These are phyloP conservation scores for Cladophialophora exuberans DNA, from an alignment of 2,329 filamentous ascomycete species.

Conservation along the genomic window DNA sequence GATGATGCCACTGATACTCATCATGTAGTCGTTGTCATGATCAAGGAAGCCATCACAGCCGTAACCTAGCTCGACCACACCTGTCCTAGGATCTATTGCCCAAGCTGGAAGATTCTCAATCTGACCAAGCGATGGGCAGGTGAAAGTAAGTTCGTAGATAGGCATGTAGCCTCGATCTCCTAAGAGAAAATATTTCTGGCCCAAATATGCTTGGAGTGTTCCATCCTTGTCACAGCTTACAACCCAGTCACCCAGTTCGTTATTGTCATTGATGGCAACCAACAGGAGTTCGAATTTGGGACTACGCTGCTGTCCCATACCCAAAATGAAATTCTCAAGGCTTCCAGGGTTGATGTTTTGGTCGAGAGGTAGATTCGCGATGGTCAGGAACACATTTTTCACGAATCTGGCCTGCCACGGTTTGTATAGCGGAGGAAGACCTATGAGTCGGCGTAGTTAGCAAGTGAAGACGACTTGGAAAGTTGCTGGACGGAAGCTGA, in stretches of 20 bases:
- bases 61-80: not conserved
- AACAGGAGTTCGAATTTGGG: not conserved
- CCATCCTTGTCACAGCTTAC: not conserved
- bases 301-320: not conserved
- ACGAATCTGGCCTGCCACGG: not conserved
- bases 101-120: not conserved
- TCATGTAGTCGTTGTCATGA: conserved; percentile 7
- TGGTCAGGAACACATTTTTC: not conserved
- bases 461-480: no score
- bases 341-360: not conserved
- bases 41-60: conserved; percentile 5
- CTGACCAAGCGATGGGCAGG: not conserved
- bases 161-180: not conserved
- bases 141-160: not conserved
- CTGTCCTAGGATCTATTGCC: not conserved
- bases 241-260: not conserved
- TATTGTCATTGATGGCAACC: not conserved
- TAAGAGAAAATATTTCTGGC: not conserved
- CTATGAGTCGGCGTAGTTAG: not conserved
- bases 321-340: not conserved
- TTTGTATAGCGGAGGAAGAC: not conserved
- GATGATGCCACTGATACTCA: conserved; percentile 2
- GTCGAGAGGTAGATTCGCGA: not conserved
- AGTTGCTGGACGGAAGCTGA: no score
- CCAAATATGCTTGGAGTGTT: not conserved